Base-by-base conservation (phyloP, 2,329 filamentous ascomycete genomes). In the Didymella lethalis region DNA sequence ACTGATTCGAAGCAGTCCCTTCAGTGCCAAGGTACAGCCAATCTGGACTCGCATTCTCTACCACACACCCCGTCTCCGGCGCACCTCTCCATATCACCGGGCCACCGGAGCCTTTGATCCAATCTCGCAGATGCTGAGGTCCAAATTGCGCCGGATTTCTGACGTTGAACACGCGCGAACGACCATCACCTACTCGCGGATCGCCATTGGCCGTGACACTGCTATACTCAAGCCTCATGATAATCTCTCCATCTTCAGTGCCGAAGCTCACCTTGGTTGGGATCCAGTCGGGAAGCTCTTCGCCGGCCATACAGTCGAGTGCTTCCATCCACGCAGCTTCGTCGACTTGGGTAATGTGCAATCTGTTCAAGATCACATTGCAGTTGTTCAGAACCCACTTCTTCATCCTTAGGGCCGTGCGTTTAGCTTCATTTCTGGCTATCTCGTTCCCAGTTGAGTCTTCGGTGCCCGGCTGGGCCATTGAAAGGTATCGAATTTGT, bases 241-340 rank as follows among this genome's bases (percentile, higher is more conserved):
- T 43, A 16, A 57, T 52, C 28, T 57, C 54, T 1, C 48, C 54
- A 28, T 57, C 43, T 11, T 57, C 54, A 1, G 44, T 34, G 20
- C 28, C 43, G n/a, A 52, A 52, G 34, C 43, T 48, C 3, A 57
- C 48, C 16, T 48, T 57, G 28, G n/a, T 57, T 2, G 54, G 54
- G 11, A 57, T 52, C 48, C 48, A 57, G 5, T 57, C 44, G 4
- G 32, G 32, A 25, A 52, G 44, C 10, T 52, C 48, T 16, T 57
- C 54, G n/a, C 54, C 54, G 4, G 54, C 54, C 48, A 52, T 57
- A 25, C 54, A 48, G n/a, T 57, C 54, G n/a, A 57, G 29, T 16
- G 54, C 48, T 14, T 57, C 48, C 20, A 51, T 16, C 48, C 48
- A 57, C 4, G 54, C 48, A n/a, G 14, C n/a, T 26, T 48, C 48